Evolutionary conservation across 305 asterid genomes (phyloP).

Genomic region (Fraxinus platypoda): DNA sequence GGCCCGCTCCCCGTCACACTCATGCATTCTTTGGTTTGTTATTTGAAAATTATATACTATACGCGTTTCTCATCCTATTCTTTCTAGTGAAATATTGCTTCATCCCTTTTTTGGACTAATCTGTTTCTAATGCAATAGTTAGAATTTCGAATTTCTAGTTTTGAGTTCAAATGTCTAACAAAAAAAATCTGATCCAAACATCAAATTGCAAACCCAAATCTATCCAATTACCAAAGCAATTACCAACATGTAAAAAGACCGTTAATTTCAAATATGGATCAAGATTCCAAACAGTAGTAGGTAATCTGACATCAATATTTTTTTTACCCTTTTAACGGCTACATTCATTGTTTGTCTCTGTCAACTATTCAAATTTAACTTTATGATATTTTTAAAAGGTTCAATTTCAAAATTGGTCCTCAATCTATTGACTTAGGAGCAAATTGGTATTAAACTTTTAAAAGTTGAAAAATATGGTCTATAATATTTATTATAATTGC

Average conservation of each 20-base stretch:
- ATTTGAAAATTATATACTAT: no score
- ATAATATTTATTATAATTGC: neutral
- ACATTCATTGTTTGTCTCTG: conserved; percentile 39
- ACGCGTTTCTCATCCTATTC: neutral
- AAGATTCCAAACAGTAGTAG: conserved; percentile 23
- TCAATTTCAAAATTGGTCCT: neutral
- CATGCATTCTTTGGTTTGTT: neutral
- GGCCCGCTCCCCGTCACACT: neutral
- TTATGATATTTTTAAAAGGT: neutral
- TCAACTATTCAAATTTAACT: conserved; percentile 48
- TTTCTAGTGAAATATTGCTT: neutral
- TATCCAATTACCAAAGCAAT: neutral
- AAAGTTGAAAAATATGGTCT: neutral
- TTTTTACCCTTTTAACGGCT: conserved; percentile 41
- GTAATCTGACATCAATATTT: neutral
- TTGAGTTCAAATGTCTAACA: conserved; percentile 7
- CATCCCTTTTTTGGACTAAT: neutral
- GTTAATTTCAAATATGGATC: conserved; percentile 37
- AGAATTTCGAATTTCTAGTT: conserved; percentile 17
- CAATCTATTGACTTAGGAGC: neutral
- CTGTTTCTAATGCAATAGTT: neutral
- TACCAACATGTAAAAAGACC: conserved; percentile 21
- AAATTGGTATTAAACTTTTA: neutral
- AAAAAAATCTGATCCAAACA: conserved; percentile 13
- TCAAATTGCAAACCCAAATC: conserved; percentile 36